Percentiles rank a stretch among this genome's conserved stretches.
Conservation (phyloP, 1,139 yeast genomes). For the Saccharomyces hybrid region DNA sequence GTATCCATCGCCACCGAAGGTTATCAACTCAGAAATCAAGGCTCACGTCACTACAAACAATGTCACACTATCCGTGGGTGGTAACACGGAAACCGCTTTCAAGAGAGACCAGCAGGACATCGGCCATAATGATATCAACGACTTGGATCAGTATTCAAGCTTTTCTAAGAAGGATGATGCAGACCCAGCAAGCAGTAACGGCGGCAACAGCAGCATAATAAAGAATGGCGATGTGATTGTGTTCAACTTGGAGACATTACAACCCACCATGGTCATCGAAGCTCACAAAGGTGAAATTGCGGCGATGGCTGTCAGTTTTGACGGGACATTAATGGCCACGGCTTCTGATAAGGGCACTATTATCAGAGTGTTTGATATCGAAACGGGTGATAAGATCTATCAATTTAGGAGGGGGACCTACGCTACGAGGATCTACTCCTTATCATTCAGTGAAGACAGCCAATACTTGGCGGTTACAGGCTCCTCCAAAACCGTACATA, state of each 20-base stretch:
- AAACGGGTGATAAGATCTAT: slow-evolving; percentile 71
- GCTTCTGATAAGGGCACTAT: slow-evolving; percentile 96
- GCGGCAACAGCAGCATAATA: slow-evolving; percentile 32
- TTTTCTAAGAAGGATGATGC: slow-evolving; percentile 4
- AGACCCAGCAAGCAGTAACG: slow-evolving; percentile 17
- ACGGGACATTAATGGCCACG: slow-evolving; percentile 81
- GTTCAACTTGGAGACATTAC: slow-evolving; percentile 67
- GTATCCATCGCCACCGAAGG: slow-evolving; percentile 69
- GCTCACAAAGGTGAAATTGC: slow-evolving; percentile 89
- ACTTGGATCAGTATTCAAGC: background rate
- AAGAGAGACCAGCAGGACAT: background rate
- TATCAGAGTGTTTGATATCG: slow-evolving; percentile 78
- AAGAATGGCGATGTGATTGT: slow-evolving; percentile 83
- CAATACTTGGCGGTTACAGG: slow-evolving; percentile 74
- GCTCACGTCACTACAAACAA: slow-evolving; percentile 28
- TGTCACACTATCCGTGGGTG: slow-evolving; percentile 11
- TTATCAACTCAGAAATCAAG: slow-evolving; percentile 28
- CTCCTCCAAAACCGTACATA: slow-evolving; percentile 89
- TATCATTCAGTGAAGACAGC: slow-evolving; percentile 72
- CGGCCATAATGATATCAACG: background rate
- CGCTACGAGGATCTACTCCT: slow-evolving; percentile 79
- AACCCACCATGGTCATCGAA: slow-evolving; percentile 82
- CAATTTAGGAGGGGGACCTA: slow-evolving; percentile 94
- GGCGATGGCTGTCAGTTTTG: slow-evolving; percentile 65
- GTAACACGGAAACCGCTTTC: background rate